Evolutionary conservation across 768 basidiomycete genomes (phyloP), one percentile per base, ranked within the genome.

Genomic region (Holtermannia corniformis): DNA sequence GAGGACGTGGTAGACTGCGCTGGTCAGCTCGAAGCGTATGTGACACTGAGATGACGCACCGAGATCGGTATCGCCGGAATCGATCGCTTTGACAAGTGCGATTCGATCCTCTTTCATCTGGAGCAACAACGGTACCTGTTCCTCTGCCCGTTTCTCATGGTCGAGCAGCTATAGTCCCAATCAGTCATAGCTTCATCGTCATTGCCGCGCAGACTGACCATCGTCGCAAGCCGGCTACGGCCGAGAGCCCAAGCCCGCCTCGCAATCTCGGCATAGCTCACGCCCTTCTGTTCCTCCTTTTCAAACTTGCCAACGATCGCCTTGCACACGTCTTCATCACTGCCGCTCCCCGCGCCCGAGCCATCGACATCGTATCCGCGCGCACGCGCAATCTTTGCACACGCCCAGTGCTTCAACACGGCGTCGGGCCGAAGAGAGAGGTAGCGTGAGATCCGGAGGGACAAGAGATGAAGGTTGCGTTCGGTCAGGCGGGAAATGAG

Each of bases 331-430:
- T 82, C 83, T 32, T 84, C 84, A 59, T 95, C 91, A 20, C 80
- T 83, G 19, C 57, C 58, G 12, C 82, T 74, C 12, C 82, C 82
- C 2, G 75, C 74, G 52, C 82, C 80, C 50, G 75, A 73, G 3
- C 78, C 79, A 11, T 77, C 68, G 16, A 78, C 80, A 22, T 78
- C 76, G 0, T 79, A 72, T 0, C 80, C 76, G 0, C 81, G 81
- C 11, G 87, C 82, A 14, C 80, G 81, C 45, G 81, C 71, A 52
- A 99, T 95, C 72, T 95, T 93, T 1, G 88, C 85, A 54, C 82
- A 83, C 0, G 95, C 95, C 95, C 95, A 99, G 66, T 97, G 93
- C 58, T 84, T 87, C 41, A 99, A 75, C 0, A 97, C 90, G 0
- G 81, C 79, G 58, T 91, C 86, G 0, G 90, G 85, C 48, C 86